Percentiles rank a stretch among this genome's conserved stretches.
Evolutionary conservation across 2,329 filamentous ascomycete species (phyloP).

Genomic region (Falciphora oryzae): DNA sequence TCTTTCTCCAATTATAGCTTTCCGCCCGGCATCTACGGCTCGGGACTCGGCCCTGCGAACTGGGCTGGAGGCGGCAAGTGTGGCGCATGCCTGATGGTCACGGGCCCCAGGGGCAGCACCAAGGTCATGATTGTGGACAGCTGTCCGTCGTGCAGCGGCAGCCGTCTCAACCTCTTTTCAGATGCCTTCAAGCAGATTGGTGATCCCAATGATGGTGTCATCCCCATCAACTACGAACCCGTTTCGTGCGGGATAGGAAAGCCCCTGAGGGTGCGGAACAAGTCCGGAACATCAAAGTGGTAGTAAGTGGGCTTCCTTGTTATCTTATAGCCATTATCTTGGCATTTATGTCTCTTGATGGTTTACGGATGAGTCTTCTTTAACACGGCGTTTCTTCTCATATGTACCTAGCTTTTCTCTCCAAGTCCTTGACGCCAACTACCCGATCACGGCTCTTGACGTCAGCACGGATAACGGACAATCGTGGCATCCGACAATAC

Average conservation of each 20-base stretch:
- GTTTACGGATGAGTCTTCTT: neutral
- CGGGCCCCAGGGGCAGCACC: constrained; percentile 50
- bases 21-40: constrained; percentile 52
- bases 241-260: constrained; percentile 35
- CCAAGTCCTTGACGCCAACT: constrained; percentile 60
- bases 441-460: constrained; percentile 49
- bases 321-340: neutral
- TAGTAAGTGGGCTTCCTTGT: constrained; percentile 24
- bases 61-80: constrained; percentile 54
- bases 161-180: constrained; percentile 39
- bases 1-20: constrained; percentile 58
- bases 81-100: constrained; percentile 56
- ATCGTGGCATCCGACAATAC: constrained; percentile 50
- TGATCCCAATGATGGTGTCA: constrained; percentile 27
- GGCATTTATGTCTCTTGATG: neutral
- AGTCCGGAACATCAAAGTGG: constrained; percentile 34
- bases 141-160: constrained; percentile 35
- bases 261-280: constrained; percentile 37
- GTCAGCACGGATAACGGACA: constrained; percentile 55
- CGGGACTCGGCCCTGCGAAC: constrained; percentile 51
- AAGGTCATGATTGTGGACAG: constrained; percentile 55
- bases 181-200: constrained; percentile 34
- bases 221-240: constrained; percentile 30
- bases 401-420: constrained; percentile 33
- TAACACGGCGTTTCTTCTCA: neutral